These are phyloP conservation scores for Blastomyces emzantsi DNA, from an alignment of 2,329 filamentous ascomycete species.

Conservation along the genomic window DNA sequence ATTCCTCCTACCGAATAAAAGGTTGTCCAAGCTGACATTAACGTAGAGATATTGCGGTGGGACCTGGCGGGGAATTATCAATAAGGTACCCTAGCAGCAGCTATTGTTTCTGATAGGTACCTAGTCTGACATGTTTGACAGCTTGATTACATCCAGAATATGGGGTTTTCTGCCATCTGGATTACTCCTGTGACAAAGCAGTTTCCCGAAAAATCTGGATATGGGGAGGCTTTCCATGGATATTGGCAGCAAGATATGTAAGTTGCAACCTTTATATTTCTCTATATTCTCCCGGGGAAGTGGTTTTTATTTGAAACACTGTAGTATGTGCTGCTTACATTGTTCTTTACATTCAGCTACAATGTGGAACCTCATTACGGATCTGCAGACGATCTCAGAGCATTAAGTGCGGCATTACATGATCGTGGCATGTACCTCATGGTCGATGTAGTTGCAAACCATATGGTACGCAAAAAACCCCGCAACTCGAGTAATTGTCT, in stretches of 20 bases:
- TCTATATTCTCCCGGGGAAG: no score
- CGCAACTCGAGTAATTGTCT: not conserved
- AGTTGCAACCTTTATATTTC: not conserved
- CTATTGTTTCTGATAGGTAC: not conserved
- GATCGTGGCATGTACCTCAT: constrained; percentile 43
- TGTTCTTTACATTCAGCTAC: constrained; percentile 20
- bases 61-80: constrained; percentile 42
- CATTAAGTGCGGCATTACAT: constrained; percentile 39
- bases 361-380: constrained; percentile 43
- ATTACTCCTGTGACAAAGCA: constrained; percentile 37
- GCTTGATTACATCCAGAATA: constrained; percentile 43
- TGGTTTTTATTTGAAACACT: not conserved
- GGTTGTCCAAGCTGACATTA: constrained; percentile 17
- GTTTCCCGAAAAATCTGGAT: constrained; percentile 28
- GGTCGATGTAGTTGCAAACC: constrained; percentile 46
- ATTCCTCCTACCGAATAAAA: not conserved
- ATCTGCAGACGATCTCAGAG: constrained; percentile 39
- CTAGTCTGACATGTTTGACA: constrained; percentile 13
- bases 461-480: constrained; percentile 22
- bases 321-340: not conserved
- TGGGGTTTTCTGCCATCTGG: constrained; percentile 38
- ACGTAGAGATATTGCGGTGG: constrained; percentile 42
- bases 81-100: constrained; percentile 15
- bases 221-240: constrained; percentile 42
- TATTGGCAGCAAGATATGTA: constrained; percentile 42